phyloP scores from a whole-genome alignment of 2,329 filamentous ascomycete species.

The Fusarium albidum region DNA sequence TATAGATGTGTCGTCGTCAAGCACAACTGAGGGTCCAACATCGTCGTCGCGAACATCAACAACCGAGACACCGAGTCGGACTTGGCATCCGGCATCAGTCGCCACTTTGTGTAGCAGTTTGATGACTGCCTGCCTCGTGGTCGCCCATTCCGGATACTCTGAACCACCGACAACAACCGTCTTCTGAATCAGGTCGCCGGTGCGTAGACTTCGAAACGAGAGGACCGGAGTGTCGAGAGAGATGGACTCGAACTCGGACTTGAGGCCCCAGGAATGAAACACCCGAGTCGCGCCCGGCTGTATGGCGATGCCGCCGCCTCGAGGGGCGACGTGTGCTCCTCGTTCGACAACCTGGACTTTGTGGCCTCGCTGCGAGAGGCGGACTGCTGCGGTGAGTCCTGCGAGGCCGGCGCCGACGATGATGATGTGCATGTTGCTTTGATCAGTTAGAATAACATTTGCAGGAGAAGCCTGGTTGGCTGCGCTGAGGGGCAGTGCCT shows the following conservation, averaged over 20 bases:
- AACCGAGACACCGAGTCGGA: background rate
- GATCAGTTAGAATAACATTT: too few species aligned
- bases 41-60: background rate
- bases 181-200: background rate
- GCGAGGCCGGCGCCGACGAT: constrained; percentile 55
- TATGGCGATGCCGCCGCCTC: background rate
- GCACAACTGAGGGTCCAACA: background rate
- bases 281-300: background rate
- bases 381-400: constrained; percentile 46
- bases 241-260: background rate
- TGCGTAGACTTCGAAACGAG: background rate
- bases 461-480: too few species aligned
- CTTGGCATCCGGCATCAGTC: background rate
- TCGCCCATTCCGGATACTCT: background rate
- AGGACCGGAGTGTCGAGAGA: background rate
- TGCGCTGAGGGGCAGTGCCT: too few species aligned
- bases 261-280: background rate
- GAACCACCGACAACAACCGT: background rate
- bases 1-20: background rate
- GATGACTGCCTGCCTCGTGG: background rate
- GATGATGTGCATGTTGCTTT: constrained; percentile 40
- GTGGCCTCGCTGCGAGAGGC: background rate
- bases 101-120: background rate
- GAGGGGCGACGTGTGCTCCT: background rate
- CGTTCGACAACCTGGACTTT: background rate